phyloP scores from a whole-genome alignment of 306 rosid species.

The Cucurbita maxima region DNA sequence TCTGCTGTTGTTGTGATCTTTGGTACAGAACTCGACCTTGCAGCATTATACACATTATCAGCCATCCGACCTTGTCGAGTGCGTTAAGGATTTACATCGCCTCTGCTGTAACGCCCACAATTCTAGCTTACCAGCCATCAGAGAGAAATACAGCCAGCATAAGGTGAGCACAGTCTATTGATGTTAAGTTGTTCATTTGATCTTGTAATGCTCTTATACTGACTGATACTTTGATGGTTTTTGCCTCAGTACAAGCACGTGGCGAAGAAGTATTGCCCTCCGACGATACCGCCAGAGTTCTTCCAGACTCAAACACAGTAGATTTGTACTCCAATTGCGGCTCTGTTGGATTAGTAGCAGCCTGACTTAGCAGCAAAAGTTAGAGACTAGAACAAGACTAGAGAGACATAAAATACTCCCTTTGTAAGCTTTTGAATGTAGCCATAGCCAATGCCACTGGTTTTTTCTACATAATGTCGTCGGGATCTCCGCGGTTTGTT shows the following conservation, averaged over 20 bases:
- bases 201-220: neutral
- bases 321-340: neutral
- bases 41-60: constrained; percentile 41
- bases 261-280: constrained; percentile 62
- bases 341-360: neutral
- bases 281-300: constrained; percentile 49
- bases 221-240: neutral
- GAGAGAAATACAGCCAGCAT: constrained; percentile 51
- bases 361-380: constrained; percentile 6
- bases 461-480: constrained; percentile 8
- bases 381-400: neutral
- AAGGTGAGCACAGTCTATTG: constrained; percentile 14
- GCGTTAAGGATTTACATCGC: constrained; percentile 35
- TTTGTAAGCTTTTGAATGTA: neutral
- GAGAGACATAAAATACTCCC: neutral
- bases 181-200: neutral
- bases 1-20: neutral
- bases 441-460: constrained; percentile 6
- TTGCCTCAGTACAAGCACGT: constrained; percentile 77
- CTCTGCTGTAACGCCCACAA: constrained; percentile 19
- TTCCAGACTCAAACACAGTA: constrained; percentile 29
- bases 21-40: constrained; percentile 36
- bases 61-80: constrained; percentile 22
- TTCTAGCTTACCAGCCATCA: constrained; percentile 40
- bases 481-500: neutral